phyloP scores from a whole-genome alignment of 306 rosid species.

The Coriaria nepalensis region DNA sequence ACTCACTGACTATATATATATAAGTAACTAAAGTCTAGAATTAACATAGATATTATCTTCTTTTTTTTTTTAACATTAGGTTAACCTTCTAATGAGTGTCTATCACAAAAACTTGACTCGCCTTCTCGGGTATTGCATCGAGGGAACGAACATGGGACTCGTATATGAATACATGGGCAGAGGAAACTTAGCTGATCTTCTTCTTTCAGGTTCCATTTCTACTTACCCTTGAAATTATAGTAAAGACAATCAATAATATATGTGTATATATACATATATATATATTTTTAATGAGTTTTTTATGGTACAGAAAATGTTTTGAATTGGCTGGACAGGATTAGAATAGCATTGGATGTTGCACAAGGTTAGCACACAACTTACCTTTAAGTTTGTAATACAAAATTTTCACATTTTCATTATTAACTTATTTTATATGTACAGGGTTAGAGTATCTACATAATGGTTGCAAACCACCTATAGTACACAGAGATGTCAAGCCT shows the following conservation, averaged over 20 bases:
- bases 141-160: background rate
- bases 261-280: too few relatives aligned
- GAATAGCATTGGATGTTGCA: conserved; percentile 41
- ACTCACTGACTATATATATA: background rate
- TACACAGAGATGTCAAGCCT: conserved; percentile 57
- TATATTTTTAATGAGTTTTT: background rate
- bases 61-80: too few relatives aligned
- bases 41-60: too few relatives aligned
- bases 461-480: conserved; percentile 41
- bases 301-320: conserved; percentile 23
- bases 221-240: too few relatives aligned
- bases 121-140: conserved; percentile 12
- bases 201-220: conserved; percentile 15
- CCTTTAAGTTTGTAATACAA: background rate
- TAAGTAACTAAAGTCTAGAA: too few relatives aligned
- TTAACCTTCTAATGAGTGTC: conserved; percentile 7
- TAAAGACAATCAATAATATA: too few relatives aligned
- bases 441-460: conserved; percentile 52
- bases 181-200: conserved; percentile 17
- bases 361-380: conserved; percentile 33
- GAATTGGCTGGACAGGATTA: conserved; percentile 46
- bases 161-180: conserved; percentile 9
- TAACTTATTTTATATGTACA: too few relatives aligned
- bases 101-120: conserved; percentile 11
- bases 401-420: background rate